Evolutionary conservation across 2,329 filamentous ascomycete species (phyloP).

Genomic region (Fusarium praegraminearum): DNA sequence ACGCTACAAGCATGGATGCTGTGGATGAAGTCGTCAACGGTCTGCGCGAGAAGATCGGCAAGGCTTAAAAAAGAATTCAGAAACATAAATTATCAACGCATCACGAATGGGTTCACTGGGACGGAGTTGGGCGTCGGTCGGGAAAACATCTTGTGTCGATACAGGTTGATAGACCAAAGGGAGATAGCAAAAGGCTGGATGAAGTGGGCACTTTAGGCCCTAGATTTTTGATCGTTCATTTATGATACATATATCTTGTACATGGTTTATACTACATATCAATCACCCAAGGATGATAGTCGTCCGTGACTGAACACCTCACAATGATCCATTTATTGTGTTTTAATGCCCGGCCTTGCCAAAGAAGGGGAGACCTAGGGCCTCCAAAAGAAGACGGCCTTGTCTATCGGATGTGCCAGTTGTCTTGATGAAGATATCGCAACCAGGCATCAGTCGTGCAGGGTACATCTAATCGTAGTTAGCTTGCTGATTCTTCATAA

Average conservation of each 20-base stretch:
- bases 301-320: conserved; percentile 17
- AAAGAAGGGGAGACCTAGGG: conserved; percentile 74
- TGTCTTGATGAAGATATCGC: conserved; percentile 85
- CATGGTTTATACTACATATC: conserved; percentile 50
- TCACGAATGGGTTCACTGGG: conserved; percentile 49
- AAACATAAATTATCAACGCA: conserved; percentile 12
- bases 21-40: conserved; percentile 80
- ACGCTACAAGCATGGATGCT: conserved; percentile 88
- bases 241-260: conserved; percentile 54
- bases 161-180: conserved; percentile 18
- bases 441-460: conserved; percentile 82
- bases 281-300: conserved; percentile 38
- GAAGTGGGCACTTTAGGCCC: conserved; percentile 32
- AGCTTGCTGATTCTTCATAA: conserved; percentile 9
- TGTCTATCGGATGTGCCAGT: conserved; percentile 87
- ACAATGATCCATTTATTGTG: conserved; percentile 10
- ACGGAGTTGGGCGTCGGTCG: conserved; percentile 53
- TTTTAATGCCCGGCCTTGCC: conserved; percentile 70
- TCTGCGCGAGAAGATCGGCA: conserved; percentile 67
- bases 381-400: conserved; percentile 75
- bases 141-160: conserved; percentile 5
- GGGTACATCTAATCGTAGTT: conserved; percentile 65
- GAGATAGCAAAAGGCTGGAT: conserved; percentile 27
- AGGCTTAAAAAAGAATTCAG: conserved; percentile 33
- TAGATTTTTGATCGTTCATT: conserved; percentile 39